Evolutionary conservation across 2,329 filamentous ascomycete species (phyloP).

Genomic region (Eutypella sp.): DNA sequence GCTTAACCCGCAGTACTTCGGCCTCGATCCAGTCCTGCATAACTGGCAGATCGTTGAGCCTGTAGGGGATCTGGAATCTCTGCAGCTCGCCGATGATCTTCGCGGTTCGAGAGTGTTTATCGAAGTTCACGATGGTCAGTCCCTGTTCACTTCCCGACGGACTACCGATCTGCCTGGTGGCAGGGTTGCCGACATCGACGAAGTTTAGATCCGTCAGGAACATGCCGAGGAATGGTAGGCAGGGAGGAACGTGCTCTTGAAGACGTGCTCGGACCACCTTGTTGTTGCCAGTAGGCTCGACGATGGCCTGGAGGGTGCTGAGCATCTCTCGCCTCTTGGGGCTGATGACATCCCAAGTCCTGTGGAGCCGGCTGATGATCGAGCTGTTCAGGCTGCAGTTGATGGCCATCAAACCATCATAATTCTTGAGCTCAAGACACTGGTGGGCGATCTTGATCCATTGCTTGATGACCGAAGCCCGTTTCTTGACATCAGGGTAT

Average conservation of each 20-base stretch:
- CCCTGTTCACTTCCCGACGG: constrained; percentile 54
- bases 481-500: constrained; percentile 85
- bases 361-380: constrained; percentile 79
- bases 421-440: constrained; percentile 88
- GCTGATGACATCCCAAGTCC: constrained; percentile 88
- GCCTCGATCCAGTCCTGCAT: constrained; percentile 89
- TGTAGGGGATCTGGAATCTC: constrained; percentile 91
- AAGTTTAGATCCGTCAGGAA: constrained; percentile 96
- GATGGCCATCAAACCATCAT: constrained; percentile 94
- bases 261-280: constrained; percentile 78
- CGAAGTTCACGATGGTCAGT: constrained; percentile 88
- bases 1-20: constrained; percentile 73
- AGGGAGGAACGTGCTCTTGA: constrained; percentile 82
- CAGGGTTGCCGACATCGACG: constrained; percentile 87
- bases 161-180: constrained; percentile 68
- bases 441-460: constrained; percentile 94
- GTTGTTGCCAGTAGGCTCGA: constrained; percentile 89
- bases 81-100: constrained; percentile 95
- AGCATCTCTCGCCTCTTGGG: constrained; percentile 76
- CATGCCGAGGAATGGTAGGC: constrained; percentile 91
- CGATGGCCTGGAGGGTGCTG: constrained; percentile 73
- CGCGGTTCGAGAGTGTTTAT: constrained; percentile 91
- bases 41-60: constrained; percentile 75
- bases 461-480: constrained; percentile 86
- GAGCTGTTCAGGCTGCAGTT: constrained; percentile 91